A percentile compares a stretch with the other conserved stretches of the same genome.
Evolutionary conservation across 495 filamentous ascomycete genomes (phyloP).

Genomic region (Lophiostoma macrostomum): DNA sequence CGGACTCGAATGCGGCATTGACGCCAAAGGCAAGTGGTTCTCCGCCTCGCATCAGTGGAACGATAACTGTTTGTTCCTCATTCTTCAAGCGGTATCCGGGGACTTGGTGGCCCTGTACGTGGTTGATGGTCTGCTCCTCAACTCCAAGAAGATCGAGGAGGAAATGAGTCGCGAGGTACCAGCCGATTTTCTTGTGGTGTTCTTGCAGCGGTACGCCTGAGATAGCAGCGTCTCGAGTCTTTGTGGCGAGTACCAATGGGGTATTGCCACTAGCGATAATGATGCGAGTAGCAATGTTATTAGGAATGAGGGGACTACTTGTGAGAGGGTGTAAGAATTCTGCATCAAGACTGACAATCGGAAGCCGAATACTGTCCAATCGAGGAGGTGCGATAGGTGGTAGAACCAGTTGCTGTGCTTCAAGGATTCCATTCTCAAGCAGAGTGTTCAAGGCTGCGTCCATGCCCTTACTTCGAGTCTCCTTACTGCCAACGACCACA

Average conservation of each 20-base stretch:
- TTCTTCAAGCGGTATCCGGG: constrained; percentile 52
- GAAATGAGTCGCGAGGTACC: constrained; percentile 54
- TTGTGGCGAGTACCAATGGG: constrained; percentile 56
- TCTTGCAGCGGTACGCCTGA: constrained; percentile 50
- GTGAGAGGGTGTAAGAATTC: too few species aligned
- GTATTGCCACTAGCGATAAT: constrained; percentile 47
- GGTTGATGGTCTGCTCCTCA: constrained; percentile 51
- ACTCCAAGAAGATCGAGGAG: constrained; percentile 51
- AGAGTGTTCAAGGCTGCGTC: constrained; percentile 46
- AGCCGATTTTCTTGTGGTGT: constrained; percentile 52
- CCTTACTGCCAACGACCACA: constrained; percentile 55
- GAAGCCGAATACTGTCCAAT: constrained; percentile 49
- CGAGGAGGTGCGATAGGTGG: constrained; percentile 44
- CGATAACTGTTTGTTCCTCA: constrained; percentile 55
- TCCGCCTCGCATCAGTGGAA: constrained; percentile 64
- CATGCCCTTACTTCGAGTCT: constrained; percentile 56
- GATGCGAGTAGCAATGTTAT: constrained; percentile 32
- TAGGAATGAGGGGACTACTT: constrained; percentile 44
- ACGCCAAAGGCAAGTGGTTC: constrained; percentile 66
- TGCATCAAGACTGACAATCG: constrained; percentile 43
- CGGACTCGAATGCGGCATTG: constrained; percentile 52
- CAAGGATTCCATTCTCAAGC: constrained; percentile 46
- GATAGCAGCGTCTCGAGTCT: constrained; percentile 52
- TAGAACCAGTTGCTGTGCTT: constrained; percentile 50
- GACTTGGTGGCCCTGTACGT: constrained; percentile 53